Base-by-base conservation (phyloP, 116 monocot genomes). In the Papilionanthe hybrid region DNA sequence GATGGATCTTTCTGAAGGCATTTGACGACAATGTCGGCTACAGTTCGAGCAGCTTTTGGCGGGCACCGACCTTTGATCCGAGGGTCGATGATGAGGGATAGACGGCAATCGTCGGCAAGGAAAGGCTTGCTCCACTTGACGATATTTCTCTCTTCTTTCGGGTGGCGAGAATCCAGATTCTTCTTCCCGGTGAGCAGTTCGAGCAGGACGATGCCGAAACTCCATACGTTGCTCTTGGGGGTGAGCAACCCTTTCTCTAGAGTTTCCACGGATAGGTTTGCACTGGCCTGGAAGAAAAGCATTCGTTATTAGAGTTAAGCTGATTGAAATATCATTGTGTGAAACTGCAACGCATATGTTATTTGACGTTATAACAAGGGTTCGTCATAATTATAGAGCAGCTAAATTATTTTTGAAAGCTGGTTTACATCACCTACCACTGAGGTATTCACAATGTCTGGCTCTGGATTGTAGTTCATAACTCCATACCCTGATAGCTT, bases 401-500 rank as follows among this genome's bases (percentile, higher is more conserved):
- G 4, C 4, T 3, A 37, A 37, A 37, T 37, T 1, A 37, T 37
- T 37, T 37, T 37, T 37, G 37, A 37, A 37, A 37, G 37, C 37
- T 37, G 4, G 50, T 75, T 6, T 75, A 28, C 13, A 76, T 29
- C 44, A 72, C 82, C 78, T 58, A 82, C 82, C 8, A 55, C 55
- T 42, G 82, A 82, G 45, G 42, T 55, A 84, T 83, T 97, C 50
- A 89, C 85, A 73, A 90, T 76, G 12, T 93, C 90, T 10, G 82
- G 37, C 27, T 94, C 93, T 41, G 85, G 80, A 81, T 82, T 90
- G 79, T 84, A 87, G 81, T 78, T 81, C 29, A 87, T 90, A 83
- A 87, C 87, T 73, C 95, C 93, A 83, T 95, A 95, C 63, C 95
- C 99, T 28, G 95, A 94, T 55, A 99, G 86, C 82, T 99, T 99